These are phyloP conservation scores for Massariosphaeria phaeospora DNA, from an alignment of 495 filamentous ascomycete species.

Conservation along the genomic window DNA sequence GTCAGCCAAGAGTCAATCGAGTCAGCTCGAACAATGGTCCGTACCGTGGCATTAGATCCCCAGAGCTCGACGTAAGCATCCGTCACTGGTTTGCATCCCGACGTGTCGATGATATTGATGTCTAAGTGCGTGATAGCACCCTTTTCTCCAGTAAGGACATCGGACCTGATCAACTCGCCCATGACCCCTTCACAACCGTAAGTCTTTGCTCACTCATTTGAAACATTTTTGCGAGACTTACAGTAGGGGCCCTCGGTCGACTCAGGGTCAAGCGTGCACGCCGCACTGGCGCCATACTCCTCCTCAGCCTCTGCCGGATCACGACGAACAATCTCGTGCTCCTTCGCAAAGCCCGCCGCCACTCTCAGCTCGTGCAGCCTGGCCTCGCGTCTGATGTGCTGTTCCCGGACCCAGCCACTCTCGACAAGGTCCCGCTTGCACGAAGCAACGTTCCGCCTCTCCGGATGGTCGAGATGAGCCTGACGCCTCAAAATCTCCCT, in stretches of 20 bases:
- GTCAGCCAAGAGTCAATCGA: background rate
- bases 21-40: too few species aligned
- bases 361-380: conserved; percentile 27
- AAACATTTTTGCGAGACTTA: conserved; percentile 4
- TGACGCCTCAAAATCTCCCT: conserved; percentile 22
- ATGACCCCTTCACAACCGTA: conserved; percentile 23
- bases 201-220: background rate
- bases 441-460: conserved; percentile 11
- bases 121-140: conserved; percentile 57
- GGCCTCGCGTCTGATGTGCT: conserved; percentile 23
- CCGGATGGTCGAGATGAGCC: conserved; percentile 28
- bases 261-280: conserved; percentile 32
- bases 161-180: conserved; percentile 48
- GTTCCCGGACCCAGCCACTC: conserved; percentile 27
- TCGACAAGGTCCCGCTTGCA: conserved; percentile 29
- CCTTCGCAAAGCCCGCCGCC: conserved; percentile 24
- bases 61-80: conserved; percentile 58
- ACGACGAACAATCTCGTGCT: conserved; percentile 12
- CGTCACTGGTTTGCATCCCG: conserved; percentile 52
- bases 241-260: conserved; percentile 36
- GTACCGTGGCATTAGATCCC: conserved; percentile 54
- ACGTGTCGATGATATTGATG: conserved; percentile 56
- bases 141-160: conserved; percentile 50
- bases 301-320: conserved; percentile 19
- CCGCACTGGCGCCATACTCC: conserved; percentile 12